phyloP scores from a whole-genome alignment of 768 basidiomycete genomes.

The Cyclocybe aegerita region DNA sequence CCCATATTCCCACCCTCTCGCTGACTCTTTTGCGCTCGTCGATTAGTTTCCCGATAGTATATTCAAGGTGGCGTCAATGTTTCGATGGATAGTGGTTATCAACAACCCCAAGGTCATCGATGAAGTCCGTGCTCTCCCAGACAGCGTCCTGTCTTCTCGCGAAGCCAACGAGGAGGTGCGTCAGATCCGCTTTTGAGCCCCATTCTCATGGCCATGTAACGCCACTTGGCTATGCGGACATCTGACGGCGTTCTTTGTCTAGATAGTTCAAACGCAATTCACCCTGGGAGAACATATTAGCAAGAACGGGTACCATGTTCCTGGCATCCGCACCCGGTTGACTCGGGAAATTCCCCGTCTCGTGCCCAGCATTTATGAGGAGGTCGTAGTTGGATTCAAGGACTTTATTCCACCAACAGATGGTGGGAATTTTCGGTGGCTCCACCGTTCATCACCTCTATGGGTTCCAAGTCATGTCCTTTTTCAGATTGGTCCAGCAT shows the following conservation, averaged over 20 bases:
- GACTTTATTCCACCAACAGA: constrained; percentile 9
- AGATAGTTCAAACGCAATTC: constrained; percentile 31
- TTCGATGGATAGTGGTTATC: constrained; percentile 46
- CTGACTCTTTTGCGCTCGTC: not conserved
- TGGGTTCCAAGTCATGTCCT: not conserved
- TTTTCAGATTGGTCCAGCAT: no score
- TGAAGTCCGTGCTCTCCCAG: constrained; percentile 43
- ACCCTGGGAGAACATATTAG: constrained; percentile 28
- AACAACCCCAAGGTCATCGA: constrained; percentile 39
- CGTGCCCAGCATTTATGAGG: constrained; percentile 25
- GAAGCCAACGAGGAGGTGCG: constrained; percentile 29
- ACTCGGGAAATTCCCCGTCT: constrained; percentile 27
- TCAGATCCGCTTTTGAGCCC: constrained; percentile 3
- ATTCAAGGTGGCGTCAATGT: constrained; percentile 44
- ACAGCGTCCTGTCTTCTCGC: constrained; percentile 42
- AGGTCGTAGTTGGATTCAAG: constrained; percentile 19
- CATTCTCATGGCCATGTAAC: no score
- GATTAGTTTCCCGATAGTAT: constrained; percentile 22
- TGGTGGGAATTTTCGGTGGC: not conserved
- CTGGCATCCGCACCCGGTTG: constrained; percentile 28
- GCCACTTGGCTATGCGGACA: no score
- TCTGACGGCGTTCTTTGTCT: no score
- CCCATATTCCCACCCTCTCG: not conserved
- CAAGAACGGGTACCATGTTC: constrained; percentile 28
- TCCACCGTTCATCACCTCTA: not conserved